Evolutionary conservation across 306 rosid species (phyloP).

Genomic region (Cucurbita moschata): DNA sequence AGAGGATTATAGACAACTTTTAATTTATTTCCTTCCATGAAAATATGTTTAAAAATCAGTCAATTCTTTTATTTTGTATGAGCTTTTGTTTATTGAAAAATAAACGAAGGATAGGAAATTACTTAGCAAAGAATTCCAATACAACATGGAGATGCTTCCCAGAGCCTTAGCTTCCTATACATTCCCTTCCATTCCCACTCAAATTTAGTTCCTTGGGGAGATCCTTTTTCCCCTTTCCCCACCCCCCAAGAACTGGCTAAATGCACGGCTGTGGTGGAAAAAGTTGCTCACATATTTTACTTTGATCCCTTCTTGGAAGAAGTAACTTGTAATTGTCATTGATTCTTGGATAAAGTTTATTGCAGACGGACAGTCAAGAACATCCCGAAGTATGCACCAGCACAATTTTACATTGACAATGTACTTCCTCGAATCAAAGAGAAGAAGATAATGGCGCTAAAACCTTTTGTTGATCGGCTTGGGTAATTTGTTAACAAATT

Average conservation of each 20-base stretch:
- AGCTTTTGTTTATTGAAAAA: neutral
- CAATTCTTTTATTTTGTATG: neutral
- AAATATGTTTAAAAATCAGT: neutral
- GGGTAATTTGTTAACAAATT: constrained; percentile 47
- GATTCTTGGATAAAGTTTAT: constrained; percentile 15
- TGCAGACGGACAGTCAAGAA: constrained; percentile 92
- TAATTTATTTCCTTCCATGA: neutral
- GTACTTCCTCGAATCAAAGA: constrained; percentile 97
- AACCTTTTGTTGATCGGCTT: constrained; percentile 96
- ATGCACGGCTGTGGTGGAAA: neutral
- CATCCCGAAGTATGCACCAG: constrained; percentile 95
- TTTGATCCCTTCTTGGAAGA: neutral
- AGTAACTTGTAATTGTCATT: constrained; percentile 13
- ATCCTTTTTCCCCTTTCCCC: neutral
- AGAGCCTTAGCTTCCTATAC: neutral
- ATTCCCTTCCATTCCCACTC: neutral
- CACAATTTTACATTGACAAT: constrained; percentile 91
- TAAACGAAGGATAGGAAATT: neutral
- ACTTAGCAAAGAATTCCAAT: neutral
- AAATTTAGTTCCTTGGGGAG: neutral
- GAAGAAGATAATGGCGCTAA: constrained; percentile 95
- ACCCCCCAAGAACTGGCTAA: neutral
- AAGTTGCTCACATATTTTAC: neutral
- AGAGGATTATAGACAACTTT: neutral
- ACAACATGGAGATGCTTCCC: neutral